Percentiles rank a stretch among this genome's conserved stretches.
Conservation (phyloP, 139 green algal species). For the Closterium sp. region DNA sequence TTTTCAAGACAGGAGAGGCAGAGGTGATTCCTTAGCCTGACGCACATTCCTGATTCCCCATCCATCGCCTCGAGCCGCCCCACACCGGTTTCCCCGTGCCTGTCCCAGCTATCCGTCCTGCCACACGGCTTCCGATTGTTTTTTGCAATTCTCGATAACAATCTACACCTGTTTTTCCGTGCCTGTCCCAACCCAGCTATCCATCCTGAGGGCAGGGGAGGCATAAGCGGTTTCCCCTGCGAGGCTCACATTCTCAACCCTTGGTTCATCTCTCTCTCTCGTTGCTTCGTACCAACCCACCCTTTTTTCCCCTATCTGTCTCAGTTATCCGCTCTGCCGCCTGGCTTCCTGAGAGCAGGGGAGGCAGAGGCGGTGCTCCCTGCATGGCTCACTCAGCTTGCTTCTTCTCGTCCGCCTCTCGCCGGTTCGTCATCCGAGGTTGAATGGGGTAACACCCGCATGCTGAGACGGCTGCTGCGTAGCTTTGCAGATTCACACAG, state of each 20-base stretch:
- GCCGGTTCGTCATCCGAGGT: not conserved
- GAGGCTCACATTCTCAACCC: not conserved
- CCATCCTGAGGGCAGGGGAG: not conserved
- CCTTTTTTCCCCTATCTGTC: not conserved
- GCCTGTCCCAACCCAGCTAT: too few species aligned
- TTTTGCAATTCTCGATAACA: too few species aligned
- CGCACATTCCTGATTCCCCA: too few species aligned
- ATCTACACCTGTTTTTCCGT: too few species aligned
- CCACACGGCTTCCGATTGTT: too few species aligned
- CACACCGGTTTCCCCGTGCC: too few species aligned
- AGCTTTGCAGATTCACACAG: not conserved
- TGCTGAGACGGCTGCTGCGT: not conserved
- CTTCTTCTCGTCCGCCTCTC: not conserved
- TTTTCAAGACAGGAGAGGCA: too few species aligned
- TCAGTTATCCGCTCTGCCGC: not conserved
- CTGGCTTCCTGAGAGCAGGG: not conserved
- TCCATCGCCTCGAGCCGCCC: too few species aligned
- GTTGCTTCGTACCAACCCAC: not conserved
- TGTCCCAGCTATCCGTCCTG: too few species aligned
- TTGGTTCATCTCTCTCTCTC: not conserved
- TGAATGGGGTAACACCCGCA: not conserved
- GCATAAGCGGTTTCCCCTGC: not conserved
- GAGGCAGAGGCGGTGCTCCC: not conserved
- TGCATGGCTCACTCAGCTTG: not conserved
- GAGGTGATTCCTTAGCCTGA: too few species aligned